phyloP scores from a whole-genome alignment of 306 rosid species.

The Cucurbita pepo region DNA sequence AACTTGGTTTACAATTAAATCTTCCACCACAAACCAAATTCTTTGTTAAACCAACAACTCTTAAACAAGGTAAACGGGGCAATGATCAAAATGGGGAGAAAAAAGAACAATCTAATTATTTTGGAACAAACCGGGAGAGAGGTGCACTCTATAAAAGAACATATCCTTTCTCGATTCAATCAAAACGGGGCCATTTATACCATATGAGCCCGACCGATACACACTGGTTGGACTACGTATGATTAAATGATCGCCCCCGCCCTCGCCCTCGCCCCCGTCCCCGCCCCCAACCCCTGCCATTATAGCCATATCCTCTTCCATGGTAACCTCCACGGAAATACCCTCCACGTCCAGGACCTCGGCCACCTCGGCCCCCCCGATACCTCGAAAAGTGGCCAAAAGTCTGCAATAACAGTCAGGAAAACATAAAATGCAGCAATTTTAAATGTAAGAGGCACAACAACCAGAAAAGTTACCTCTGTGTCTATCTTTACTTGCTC shows the following conservation, averaged over 20 bases:
- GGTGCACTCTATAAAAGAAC: neutral
- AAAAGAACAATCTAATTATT: neutral
- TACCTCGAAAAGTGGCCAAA: constrained; percentile 64
- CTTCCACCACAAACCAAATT: no score
- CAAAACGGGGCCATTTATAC: neutral
- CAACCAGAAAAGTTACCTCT: constrained; percentile 31
- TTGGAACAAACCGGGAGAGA: neutral
- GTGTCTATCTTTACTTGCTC: constrained; percentile 79
- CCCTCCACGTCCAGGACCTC: constrained; percentile 48
- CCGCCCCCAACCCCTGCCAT: constrained; percentile 65
- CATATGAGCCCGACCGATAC: neutral
- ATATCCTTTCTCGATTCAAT: neutral
- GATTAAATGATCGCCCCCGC: neutral
- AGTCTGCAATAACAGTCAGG: constrained; percentile 32
- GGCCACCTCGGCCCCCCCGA: constrained; percentile 70
- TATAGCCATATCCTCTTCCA: constrained; percentile 48
- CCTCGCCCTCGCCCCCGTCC: no score
- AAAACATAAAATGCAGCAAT: neutral
- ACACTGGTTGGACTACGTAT: neutral
- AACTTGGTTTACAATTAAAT: no score
- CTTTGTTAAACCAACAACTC: neutral
- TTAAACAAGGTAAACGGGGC: neutral
- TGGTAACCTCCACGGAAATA: constrained; percentile 60
- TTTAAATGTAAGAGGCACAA: neutral
- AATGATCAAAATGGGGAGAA: neutral